Evolutionary conservation across 2,329 filamentous ascomycete species (phyloP).

Genomic region (Colletotrichum eleusines): DNA sequence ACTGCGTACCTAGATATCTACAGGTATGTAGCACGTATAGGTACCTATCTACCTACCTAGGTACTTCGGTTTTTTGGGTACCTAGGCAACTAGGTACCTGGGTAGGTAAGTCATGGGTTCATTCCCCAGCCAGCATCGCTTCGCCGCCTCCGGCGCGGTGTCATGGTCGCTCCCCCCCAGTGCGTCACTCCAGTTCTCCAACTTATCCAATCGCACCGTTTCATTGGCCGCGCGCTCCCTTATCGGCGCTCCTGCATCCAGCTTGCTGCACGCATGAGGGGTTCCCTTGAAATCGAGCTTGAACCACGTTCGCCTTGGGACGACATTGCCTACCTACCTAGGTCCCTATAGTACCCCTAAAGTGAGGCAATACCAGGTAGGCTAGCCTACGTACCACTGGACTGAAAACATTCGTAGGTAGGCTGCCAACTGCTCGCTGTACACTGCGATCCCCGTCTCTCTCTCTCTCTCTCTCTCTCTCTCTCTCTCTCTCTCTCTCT

Average conservation of each 20-base stretch:
- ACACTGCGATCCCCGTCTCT: too few relatives aligned
- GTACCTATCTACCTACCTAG: neutral
- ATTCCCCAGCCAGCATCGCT: neutral
- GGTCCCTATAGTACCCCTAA: too few relatives aligned
- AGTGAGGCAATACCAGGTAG: neutral
- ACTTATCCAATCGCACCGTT: constrained; percentile 9
- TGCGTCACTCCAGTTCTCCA: constrained; percentile 10
- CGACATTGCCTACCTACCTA: too few relatives aligned
- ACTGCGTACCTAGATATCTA: too few relatives aligned
- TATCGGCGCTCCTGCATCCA: constrained; percentile 33
- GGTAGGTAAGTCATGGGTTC: neutral
- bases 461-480: too few relatives aligned
- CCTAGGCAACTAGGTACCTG: too few relatives aligned
- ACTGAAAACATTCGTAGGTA: too few relatives aligned
- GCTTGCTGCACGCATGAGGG: constrained; percentile 19
- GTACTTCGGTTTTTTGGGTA: too few relatives aligned
- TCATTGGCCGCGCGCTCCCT: constrained; percentile 34
- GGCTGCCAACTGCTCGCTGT: neutral
- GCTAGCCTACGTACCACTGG: neutral
- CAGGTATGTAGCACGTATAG: too few relatives aligned
- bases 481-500: too few relatives aligned
- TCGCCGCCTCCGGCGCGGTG: constrained; percentile 10
- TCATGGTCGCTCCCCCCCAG: constrained; percentile 3
- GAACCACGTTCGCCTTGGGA: neutral
- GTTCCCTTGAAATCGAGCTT: constrained; percentile 22